phyloP scores from a whole-genome alignment of 805 yeast species.

The Brettanomyces nanus region DNA sequence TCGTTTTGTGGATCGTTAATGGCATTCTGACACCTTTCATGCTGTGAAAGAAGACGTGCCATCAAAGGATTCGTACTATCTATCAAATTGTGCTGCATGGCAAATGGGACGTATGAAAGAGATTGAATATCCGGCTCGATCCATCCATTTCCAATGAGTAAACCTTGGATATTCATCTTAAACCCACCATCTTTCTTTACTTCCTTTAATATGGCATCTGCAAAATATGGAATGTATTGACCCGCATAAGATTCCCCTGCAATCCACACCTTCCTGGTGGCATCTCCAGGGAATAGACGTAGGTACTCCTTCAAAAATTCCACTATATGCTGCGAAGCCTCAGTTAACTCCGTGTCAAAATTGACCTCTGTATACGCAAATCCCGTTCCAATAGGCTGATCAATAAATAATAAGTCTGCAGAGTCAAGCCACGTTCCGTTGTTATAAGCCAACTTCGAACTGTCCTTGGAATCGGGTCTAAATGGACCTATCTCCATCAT shows the following conservation, averaged over 20 bases:
- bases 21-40: slow-evolving; percentile 52
- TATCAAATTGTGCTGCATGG: slow-evolving; percentile 51
- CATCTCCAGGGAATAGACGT: slow-evolving; percentile 65
- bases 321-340: slow-evolving; percentile 56
- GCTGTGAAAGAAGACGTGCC: slow-evolving; percentile 35
- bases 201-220: slow-evolving; percentile 46
- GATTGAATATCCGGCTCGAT: slow-evolving; percentile 83
- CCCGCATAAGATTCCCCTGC: slow-evolving; percentile 98
- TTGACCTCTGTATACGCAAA: slow-evolving; percentile 45
- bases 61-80: slow-evolving; percentile 31
- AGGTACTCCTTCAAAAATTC: slow-evolving; percentile 60
- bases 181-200: slow-evolving; percentile 26
- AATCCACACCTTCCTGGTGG: slow-evolving; percentile 52
- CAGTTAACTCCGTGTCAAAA: slow-evolving; percentile 46
- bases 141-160: slow-evolving; percentile 92
- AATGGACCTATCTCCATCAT: slow-evolving; percentile 89
- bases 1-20: slow-evolving; percentile 26
- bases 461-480: slow-evolving; percentile 37
- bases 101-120: slow-evolving; percentile 68
- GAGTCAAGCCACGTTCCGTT: slow-evolving; percentile 77
- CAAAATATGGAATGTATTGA: slow-evolving; percentile 88
- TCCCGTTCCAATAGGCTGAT: slow-evolving; percentile 95
- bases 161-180: slow-evolving; percentile 45
- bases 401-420: slow-evolving; percentile 77
- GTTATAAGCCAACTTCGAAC: slow-evolving; percentile 39